Conservation (phyloP, 2,329 filamentous ascomycete genomes). For the Pezicula neosporulosa region DNA sequence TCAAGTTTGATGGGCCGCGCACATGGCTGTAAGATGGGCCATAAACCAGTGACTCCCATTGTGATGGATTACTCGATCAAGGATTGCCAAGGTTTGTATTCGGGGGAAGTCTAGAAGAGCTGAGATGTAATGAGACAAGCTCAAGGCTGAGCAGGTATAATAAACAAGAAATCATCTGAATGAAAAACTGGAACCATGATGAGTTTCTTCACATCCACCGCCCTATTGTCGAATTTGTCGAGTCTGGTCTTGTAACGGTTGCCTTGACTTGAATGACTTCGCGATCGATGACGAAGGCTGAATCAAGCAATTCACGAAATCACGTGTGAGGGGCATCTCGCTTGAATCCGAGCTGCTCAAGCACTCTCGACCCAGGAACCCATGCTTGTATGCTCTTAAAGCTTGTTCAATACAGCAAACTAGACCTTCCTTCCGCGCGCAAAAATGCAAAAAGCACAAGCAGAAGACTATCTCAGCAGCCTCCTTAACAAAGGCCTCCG, state of each 20-base stretch:
- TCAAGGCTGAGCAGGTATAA: not conserved
- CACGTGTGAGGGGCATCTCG: too few relatives aligned
- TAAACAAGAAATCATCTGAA: too few relatives aligned
- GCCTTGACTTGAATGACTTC: too few relatives aligned
- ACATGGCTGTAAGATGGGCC: slow-evolving; percentile 93
- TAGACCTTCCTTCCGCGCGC: not conserved
- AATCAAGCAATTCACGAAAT: too few relatives aligned
- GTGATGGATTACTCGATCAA: slow-evolving; percentile 7
- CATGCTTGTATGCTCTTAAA: too few relatives aligned
- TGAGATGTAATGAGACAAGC: not conserved
- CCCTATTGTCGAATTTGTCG: too few relatives aligned
- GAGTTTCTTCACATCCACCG: not conserved
- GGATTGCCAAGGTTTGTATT: not conserved
- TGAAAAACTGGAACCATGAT: not conserved
- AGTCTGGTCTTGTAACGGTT: too few relatives aligned
- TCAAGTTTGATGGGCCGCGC: slow-evolving; percentile 95
- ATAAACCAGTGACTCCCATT: slow-evolving; percentile 98
- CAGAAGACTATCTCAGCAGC: slow-evolving; percentile 54
- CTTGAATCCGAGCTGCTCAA: too few relatives aligned
- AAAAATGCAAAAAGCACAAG: slow-evolving; percentile 40
- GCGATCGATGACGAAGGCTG: too few relatives aligned
- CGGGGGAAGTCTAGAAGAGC: not conserved
- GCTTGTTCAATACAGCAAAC: too few relatives aligned
- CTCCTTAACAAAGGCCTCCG: slow-evolving; percentile 78
- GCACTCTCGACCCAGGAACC: too few relatives aligned